These are phyloP conservation scores for Penicillium sp. DNA, from an alignment of 2,329 filamentous ascomycete species.

Conservation along the genomic window DNA sequence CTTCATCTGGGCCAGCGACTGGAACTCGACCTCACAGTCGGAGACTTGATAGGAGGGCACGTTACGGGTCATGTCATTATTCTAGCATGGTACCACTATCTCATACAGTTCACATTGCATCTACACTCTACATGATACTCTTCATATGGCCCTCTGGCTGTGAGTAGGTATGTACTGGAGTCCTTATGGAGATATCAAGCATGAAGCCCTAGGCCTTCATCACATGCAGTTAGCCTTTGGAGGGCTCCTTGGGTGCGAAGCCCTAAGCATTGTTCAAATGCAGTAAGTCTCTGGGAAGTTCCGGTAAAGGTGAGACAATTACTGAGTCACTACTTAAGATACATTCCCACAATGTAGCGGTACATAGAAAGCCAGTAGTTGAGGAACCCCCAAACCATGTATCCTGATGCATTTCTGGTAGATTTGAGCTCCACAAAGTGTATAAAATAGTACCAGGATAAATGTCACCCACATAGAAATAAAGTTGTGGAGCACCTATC, in stretches of 20 bases:
- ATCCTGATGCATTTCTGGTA: not conserved
- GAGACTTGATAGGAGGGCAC: constrained; percentile 1
- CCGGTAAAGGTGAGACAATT: not conserved
- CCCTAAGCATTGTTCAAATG: not conserved
- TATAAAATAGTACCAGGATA: not conserved
- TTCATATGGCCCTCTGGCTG: not conserved
- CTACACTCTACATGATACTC: not conserved
- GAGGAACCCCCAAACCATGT: not conserved
- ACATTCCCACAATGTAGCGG: not conserved
- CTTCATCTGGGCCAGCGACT: constrained; percentile 68
- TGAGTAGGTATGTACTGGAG: not conserved
- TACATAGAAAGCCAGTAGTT: not conserved
- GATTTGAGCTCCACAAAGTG: not conserved
- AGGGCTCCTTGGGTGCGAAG: not conserved
- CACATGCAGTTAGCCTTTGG: not conserved
- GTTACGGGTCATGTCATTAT: not conserved
- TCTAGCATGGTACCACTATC: not conserved
- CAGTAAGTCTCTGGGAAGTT: not conserved
- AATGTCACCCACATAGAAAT: not conserved
- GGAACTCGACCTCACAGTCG: constrained; percentile 42
- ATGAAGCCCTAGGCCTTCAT: not conserved
- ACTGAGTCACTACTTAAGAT: not conserved
- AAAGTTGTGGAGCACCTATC: not conserved
- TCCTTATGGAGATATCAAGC: not conserved
- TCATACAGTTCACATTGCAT: not conserved